These are phyloP conservation scores for Leucosporidium creatinivorum DNA, from an alignment of 768 basidiomycete genomes.

Conservation along the genomic window DNA sequence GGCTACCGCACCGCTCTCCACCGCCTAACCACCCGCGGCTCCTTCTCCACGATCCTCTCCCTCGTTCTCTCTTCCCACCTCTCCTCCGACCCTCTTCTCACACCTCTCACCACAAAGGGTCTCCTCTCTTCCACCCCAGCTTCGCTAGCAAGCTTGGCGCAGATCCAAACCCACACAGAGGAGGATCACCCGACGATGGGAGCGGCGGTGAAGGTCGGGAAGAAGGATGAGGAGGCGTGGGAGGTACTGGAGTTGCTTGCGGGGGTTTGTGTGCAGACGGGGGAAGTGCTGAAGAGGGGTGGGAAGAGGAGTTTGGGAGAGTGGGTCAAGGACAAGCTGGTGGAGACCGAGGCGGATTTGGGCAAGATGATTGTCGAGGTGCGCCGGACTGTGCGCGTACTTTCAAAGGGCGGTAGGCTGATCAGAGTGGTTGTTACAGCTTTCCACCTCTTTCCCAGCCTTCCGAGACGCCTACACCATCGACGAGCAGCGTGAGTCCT, in stretches of 20 bases:
- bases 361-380: slow-evolving; percentile 56
- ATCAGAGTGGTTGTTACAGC: slow-evolving; percentile 45
- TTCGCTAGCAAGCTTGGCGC: slow-evolving; percentile 66
- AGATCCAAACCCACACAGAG: slow-evolving; percentile 63
- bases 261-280: slow-evolving; percentile 62
- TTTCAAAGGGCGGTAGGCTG: neutral
- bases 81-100: slow-evolving; percentile 51
- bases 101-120: slow-evolving; percentile 61
- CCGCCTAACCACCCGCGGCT: slow-evolving; percentile 63
- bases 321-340: slow-evolving; percentile 64
- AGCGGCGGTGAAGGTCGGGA: slow-evolving; percentile 61
- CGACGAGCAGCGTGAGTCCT: neutral
- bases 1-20: slow-evolving; percentile 72
- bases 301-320: slow-evolving; percentile 66
- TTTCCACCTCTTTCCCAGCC: slow-evolving; percentile 68
- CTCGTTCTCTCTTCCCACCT: slow-evolving; percentile 62
- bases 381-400: no score
- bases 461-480: slow-evolving; percentile 71
- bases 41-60: slow-evolving; percentile 73
- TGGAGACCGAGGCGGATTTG: slow-evolving; percentile 47
- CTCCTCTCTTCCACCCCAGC: slow-evolving; percentile 52
- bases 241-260: slow-evolving; percentile 64
- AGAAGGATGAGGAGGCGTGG: slow-evolving; percentile 62
- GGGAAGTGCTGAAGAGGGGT: slow-evolving; percentile 52
- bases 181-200: slow-evolving; percentile 57